phyloP scores from a whole-genome alignment of 331 rosid species.

The Quercus lobata region DNA sequence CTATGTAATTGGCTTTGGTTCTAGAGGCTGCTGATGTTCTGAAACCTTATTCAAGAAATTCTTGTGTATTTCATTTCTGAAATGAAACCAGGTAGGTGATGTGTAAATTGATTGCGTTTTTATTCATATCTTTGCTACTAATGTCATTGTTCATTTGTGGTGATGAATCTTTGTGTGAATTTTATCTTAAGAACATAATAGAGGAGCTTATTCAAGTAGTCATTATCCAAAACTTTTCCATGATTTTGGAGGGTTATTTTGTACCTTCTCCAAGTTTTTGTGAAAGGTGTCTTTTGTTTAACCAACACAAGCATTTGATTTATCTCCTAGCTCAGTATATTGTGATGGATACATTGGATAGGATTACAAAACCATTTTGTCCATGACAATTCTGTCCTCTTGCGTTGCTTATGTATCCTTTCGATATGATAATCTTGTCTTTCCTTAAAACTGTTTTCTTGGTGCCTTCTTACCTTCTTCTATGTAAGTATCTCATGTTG shows the following conservation, averaged over 20 bases:
- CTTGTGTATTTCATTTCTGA: not conserved
- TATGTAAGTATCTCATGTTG: too few species aligned
- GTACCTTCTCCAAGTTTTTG: not conserved
- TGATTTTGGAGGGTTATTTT: not conserved
- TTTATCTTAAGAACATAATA: not conserved
- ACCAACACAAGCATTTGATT: not conserved
- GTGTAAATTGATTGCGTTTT: not conserved
- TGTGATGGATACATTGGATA: not conserved
- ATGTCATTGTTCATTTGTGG: not conserved
- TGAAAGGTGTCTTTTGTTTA: not conserved
- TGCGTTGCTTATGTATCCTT: not conserved
- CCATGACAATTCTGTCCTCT: not conserved
- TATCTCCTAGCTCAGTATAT: not conserved
- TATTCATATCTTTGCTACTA: not conserved
- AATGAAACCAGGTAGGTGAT: not conserved
- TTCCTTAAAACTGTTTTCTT: too few species aligned
- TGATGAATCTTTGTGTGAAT: not conserved
- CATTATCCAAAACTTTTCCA: not conserved
- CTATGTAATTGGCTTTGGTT: not conserved
- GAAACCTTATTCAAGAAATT: not conserved
- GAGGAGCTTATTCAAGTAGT: not conserved
- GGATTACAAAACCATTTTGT: not conserved
- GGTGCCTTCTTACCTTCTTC: too few species aligned
- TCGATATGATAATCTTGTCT: too few species aligned
- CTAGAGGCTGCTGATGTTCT: not conserved